Evolutionary conservation across 169 alveolate species (phyloP).

Genomic region (Plasmodium blacklocki): DNA sequence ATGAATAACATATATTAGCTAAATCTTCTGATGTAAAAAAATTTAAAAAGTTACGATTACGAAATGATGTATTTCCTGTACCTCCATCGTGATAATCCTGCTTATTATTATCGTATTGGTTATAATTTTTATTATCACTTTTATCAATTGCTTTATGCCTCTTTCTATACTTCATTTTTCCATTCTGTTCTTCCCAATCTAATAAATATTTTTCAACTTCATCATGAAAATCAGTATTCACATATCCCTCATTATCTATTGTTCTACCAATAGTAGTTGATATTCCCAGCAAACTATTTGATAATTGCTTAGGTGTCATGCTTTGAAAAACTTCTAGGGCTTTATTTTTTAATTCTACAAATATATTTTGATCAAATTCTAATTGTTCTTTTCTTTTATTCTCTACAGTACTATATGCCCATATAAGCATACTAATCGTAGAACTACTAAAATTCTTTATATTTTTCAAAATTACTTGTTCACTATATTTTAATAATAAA

Average conservation of each 20-base stretch:
- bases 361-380: slow-evolving; percentile 26
- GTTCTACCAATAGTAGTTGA: slow-evolving; percentile 64
- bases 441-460: slow-evolving; percentile 36
- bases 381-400: slow-evolving; percentile 26
- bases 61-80: too few species aligned
- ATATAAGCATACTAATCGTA: slow-evolving; percentile 69
- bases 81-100: neutral
- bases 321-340: slow-evolving; percentile 16
- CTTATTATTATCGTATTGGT: too few species aligned
- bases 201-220: slow-evolving; percentile 34
- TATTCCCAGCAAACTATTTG: slow-evolving; percentile 59
- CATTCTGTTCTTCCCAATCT: neutral
- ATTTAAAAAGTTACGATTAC: slow-evolving; percentile 14
- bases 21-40: slow-evolving; percentile 53
- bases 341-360: slow-evolving; percentile 50
- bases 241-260: slow-evolving; percentile 15
- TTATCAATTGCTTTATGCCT: neutral
- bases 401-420: slow-evolving; percentile 73
- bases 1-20: slow-evolving; percentile 58
- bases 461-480: slow-evolving; percentile 37
- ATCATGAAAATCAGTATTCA: slow-evolving; percentile 31
- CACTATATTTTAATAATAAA: slow-evolving; percentile 45
- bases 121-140: neutral
- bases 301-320: slow-evolving; percentile 72
- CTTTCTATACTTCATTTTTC: neutral